Evolutionary conservation across 2,329 filamentous ascomycete species (phyloP).

Genomic region (Alternaria arbusti): DNA sequence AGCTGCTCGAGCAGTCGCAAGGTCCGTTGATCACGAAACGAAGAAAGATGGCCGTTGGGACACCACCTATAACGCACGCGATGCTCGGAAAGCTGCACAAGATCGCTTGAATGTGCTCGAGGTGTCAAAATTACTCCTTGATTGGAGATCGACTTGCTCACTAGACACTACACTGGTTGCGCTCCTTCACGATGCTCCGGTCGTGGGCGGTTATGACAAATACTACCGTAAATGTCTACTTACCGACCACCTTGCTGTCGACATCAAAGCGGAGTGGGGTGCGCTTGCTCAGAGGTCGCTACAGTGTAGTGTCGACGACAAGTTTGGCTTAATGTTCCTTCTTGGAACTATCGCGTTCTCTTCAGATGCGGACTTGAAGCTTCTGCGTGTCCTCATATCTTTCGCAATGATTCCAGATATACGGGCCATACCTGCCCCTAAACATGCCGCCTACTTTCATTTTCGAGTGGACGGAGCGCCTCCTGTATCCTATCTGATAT

Average conservation of each 20-base stretch:
- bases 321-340: constrained; percentile 54
- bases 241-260: constrained; percentile 48
- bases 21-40: not conserved
- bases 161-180: constrained; percentile 9
- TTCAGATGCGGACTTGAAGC: constrained; percentile 45
- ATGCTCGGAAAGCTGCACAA: constrained; percentile 3
- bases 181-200: constrained; percentile 41
- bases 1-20: constrained; percentile 18
- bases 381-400: constrained; percentile 54
- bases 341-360: constrained; percentile 55
- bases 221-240: constrained; percentile 45
- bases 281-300: constrained; percentile 50
- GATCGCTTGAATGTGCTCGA: constrained; percentile 10
- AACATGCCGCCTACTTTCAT: constrained; percentile 34
- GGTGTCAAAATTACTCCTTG: constrained; percentile 18
- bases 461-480: constrained; percentile 49
- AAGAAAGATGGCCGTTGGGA: not conserved
- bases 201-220: constrained; percentile 50
- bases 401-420: constrained; percentile 53
- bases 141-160: constrained; percentile 13
- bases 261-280: constrained; percentile 54
- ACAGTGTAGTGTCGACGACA: constrained; percentile 25
- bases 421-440: constrained; percentile 47
- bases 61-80: constrained; percentile 19
- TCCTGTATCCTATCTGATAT: not conserved